Conservation (phyloP, 1,139 yeast species). For the Scheffersomyces parashehatae region DNA sequence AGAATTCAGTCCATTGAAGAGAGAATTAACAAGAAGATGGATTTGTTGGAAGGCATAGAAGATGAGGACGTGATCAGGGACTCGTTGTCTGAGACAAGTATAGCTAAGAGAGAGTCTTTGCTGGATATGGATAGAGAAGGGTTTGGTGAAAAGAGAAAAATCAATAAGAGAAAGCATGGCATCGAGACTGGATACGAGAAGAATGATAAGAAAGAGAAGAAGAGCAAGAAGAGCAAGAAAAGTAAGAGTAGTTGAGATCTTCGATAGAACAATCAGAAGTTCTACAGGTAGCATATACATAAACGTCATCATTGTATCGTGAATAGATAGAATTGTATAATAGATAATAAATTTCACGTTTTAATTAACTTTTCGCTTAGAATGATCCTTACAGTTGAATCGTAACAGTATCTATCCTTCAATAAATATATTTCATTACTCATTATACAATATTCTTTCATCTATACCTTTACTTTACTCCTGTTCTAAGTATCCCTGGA, state of each 20-base stretch:
- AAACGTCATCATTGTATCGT: no score
- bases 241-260: no score
- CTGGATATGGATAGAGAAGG: slow-evolving; percentile 93
- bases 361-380: no score
- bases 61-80: slow-evolving; percentile 77
- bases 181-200: slow-evolving; percentile 3
- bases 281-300: no score
- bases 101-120: slow-evolving; percentile 85
- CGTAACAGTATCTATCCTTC: background rate
- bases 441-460: background rate
- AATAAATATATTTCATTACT: background rate
- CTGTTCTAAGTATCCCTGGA: slow-evolving; percentile 37
- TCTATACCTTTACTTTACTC: background rate
- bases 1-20: slow-evolving; percentile 85
- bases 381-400: no score
- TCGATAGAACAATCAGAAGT: no score
- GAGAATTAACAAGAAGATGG: slow-evolving; percentile 78
- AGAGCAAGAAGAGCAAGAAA: background rate
- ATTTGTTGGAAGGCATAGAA: slow-evolving; percentile 62
- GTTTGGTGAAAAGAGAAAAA: slow-evolving; percentile 73
- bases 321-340: no score
- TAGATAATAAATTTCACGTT: no score
- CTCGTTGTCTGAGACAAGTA: slow-evolving; percentile 66
- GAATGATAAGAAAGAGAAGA: slow-evolving; percentile 6
- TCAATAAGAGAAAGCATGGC: slow-evolving; percentile 50